Base-by-base conservation (phyloP, 441 rosid genomes). In the Arabidopsis lyrata region DNA sequence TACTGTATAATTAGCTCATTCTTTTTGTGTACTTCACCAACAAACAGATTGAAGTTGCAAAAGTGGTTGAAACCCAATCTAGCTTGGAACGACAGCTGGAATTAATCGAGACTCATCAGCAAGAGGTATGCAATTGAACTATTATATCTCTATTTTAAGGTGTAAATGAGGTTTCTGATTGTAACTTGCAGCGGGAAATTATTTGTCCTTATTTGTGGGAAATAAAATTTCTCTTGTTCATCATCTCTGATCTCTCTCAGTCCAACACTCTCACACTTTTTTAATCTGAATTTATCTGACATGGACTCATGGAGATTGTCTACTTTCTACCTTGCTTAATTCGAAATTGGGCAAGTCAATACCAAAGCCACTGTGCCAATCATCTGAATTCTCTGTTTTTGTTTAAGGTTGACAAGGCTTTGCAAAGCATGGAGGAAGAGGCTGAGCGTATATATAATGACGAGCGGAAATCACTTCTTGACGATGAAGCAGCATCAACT, bases 101-200 rank as follows among this genome's bases (percentile, higher is more conserved):
- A 82, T 84, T 95, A 77, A 90, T 92, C 60, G 97, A 95, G 82
- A 95, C 99, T 81, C 99, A 95, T 81, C 99, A 92, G 66, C 90
- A 85, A 73, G 99, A 95, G 96, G 99, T 92, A 85, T 66, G 66
- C 63, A n/a, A n/a, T 32, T 15, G 32, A 63, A 52, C 72, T 69
- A 36, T 52, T 32, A 15, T 54, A 18, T 58, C 36, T 31, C 29
- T 73, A 32, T 54, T 18, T 47, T 6, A 45, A 56, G 24, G 52
- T 71, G 68, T 50, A 29, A 11, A 39, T 52, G 15, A 31, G 29
- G 57, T 20, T 20, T 45, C 50, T 45, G 63, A 5, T 41, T 62
- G 63, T 20, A 55, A 15, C 64, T 3, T 63, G 38, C 55, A 13
- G 34, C 16, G 7, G 32, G 59, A 49, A 68, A 16, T 44, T 42